Evolutionary conservation across 1,284 basidiomycete species (phyloP).

Genomic region (Moniliophthora roreri): DNA sequence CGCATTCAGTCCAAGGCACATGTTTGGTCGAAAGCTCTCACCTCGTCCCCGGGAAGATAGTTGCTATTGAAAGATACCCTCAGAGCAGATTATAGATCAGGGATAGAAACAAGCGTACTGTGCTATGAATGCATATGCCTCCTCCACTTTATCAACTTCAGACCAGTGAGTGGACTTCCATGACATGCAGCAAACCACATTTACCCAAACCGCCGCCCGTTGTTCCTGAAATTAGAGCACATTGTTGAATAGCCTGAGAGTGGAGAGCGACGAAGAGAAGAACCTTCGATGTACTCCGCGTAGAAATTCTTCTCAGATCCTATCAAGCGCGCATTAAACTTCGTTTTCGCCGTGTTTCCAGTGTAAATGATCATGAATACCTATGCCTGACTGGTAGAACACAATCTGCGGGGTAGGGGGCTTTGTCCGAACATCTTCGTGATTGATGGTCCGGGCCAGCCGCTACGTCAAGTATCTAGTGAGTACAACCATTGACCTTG

Average conservation of each 20-base stretch:
- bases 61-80: slow-evolving; percentile 41
- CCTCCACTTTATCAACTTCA: slow-evolving; percentile 66
- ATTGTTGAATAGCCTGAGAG: not conserved
- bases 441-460: slow-evolving; percentile 53
- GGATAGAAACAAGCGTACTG: slow-evolving; percentile 46
- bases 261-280: slow-evolving; percentile 15
- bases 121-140: slow-evolving; percentile 72
- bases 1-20: not conserved
- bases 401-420: slow-evolving; percentile 61
- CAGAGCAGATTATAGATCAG: not conserved
- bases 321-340: not conserved
- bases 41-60: slow-evolving; percentile 69
- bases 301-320: slow-evolving; percentile 58
- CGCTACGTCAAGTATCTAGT: slow-evolving; percentile 32
- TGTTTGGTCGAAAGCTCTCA: slow-evolving; percentile 22
- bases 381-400: slow-evolving; percentile 71
- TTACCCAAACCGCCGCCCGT: slow-evolving; percentile 60
- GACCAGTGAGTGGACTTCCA: slow-evolving; percentile 15
- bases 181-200: not conserved
- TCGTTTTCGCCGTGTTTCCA: no score
- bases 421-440: slow-evolving; percentile 49
- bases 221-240: slow-evolving; percentile 39
- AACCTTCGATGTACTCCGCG: slow-evolving; percentile 52
- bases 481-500: no score
- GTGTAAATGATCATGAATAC: not conserved